phyloP scores from a whole-genome alignment of 2,329 filamentous ascomycete genomes.

The Fusarium bulbicola region DNA sequence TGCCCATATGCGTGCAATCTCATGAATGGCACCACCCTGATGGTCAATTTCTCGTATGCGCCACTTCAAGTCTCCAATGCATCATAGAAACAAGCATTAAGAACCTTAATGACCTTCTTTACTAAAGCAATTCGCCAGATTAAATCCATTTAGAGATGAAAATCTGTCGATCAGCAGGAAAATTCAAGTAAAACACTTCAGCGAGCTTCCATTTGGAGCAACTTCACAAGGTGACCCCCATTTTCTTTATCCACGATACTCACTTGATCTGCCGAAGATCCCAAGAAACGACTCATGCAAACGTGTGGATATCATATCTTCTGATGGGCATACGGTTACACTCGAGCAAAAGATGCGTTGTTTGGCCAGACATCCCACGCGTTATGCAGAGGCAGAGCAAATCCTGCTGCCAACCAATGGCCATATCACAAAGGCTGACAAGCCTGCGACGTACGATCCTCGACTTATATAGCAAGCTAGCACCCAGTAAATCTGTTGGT shows the following conservation, averaged over 20 bases:
- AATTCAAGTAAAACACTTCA: not conserved
- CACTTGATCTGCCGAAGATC: not conserved
- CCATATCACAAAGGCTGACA: not conserved
- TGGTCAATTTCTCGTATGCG: not conserved
- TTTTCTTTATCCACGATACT: not conserved
- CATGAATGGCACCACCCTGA: conserved; percentile 17
- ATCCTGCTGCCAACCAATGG: not conserved
- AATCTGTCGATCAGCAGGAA: not conserved
- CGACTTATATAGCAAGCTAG: not conserved
- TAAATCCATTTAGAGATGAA: not conserved
- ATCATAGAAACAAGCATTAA: not conserved
- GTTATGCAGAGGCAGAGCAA: conserved; percentile 3
- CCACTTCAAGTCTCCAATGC: not conserved
- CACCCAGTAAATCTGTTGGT: not conserved
- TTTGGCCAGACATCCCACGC: conserved; percentile 5
- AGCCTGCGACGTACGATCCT: not conserved
- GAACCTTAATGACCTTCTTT: not conserved
- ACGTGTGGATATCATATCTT: not conserved
- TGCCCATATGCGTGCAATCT: not conserved
- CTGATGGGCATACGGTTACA: conserved; percentile 1
- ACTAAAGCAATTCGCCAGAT: not conserved
- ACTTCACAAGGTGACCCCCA: not conserved
- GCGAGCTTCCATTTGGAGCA: not conserved
- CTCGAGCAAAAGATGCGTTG: not conserved
- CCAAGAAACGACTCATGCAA: not conserved